These are phyloP conservation scores for Noccaea bulbosa DNA, from an alignment of 345 rosid species.

Conservation along the genomic window DNA sequence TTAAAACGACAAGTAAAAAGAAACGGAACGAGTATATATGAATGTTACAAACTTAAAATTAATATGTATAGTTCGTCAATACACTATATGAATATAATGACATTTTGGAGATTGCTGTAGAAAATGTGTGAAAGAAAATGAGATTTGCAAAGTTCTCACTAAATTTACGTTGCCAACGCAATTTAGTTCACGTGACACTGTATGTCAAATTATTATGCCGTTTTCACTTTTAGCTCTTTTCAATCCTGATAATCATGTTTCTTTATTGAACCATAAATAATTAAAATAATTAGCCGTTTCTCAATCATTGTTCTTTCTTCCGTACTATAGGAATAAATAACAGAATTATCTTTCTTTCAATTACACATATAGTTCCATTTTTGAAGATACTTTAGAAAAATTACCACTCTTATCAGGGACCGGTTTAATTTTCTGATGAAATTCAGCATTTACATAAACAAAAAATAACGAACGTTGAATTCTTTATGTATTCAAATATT, in stretches of 20 bases:
- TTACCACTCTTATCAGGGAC: too few relatives aligned
- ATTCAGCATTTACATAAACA: too few relatives aligned
- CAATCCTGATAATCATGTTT: constrained; percentile 36
- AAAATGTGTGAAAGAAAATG: constrained; percentile 3
- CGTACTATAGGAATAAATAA: constrained; percentile 12
- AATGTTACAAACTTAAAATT: too few relatives aligned
- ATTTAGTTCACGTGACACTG: constrained; percentile 43
- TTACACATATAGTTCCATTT: background rate
- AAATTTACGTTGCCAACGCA: constrained; percentile 33
- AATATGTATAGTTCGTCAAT: too few relatives aligned
- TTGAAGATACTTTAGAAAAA: too few relatives aligned
- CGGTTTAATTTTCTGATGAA: too few relatives aligned
- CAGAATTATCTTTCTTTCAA: background rate
- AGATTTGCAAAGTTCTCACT: constrained; percentile 26
- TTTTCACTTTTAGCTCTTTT: constrained; percentile 41
- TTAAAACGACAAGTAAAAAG: too few relatives aligned
- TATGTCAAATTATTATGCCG: constrained; percentile 32
- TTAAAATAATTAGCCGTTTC: constrained; percentile 36
- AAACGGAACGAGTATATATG: too few relatives aligned
- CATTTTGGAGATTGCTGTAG: constrained; percentile 23
- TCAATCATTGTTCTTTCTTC: constrained; percentile 22
- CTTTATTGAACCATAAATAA: constrained; percentile 11
- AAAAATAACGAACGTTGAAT: too few relatives aligned
- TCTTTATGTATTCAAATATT: too few relatives aligned
- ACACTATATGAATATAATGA: background rate